These are phyloP conservation scores for Entomortierella lignicola DNA, from an alignment of 192 early-diverging fungal species.

Conservation along the genomic window DNA sequence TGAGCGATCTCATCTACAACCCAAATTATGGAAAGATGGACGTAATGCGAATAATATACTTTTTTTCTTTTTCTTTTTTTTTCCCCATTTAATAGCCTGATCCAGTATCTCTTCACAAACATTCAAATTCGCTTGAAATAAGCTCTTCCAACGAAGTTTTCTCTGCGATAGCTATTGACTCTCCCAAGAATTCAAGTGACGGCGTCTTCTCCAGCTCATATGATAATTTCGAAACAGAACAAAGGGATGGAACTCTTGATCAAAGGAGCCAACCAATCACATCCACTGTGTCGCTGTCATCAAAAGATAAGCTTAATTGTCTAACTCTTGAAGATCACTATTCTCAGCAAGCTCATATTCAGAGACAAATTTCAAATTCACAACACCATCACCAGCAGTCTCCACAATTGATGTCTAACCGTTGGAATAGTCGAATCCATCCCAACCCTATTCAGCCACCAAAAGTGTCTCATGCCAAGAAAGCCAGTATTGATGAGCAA, in stretches of 20 bases:
- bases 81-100: background rate
- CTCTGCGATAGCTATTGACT: background rate
- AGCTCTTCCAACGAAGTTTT: background rate
- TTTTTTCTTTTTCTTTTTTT: no score
- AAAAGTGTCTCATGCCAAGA: constrained; percentile 3
- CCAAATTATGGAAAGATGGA: no score
- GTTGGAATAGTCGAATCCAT: constrained; percentile 29
- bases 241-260: background rate
- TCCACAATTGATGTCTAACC: background rate
- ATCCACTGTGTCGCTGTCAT: background rate
- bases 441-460: constrained; percentile 47
- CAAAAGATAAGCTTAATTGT: background rate
- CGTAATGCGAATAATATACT: no score
- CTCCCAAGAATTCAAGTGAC: background rate
- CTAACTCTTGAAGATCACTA: background rate
- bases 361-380: no score
- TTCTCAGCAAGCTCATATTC: background rate
- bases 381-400: background rate
- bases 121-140: constrained; percentile 8
- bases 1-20: no score
- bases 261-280: background rate
- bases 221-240: background rate
- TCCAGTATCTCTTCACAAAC: background rate
- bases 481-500: constrained; percentile 7
- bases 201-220: background rate